These are phyloP conservation scores for Trichoderma arundinaceum DNA, from an alignment of 2,329 filamentous ascomycete genomes.

Conservation along the genomic window DNA sequence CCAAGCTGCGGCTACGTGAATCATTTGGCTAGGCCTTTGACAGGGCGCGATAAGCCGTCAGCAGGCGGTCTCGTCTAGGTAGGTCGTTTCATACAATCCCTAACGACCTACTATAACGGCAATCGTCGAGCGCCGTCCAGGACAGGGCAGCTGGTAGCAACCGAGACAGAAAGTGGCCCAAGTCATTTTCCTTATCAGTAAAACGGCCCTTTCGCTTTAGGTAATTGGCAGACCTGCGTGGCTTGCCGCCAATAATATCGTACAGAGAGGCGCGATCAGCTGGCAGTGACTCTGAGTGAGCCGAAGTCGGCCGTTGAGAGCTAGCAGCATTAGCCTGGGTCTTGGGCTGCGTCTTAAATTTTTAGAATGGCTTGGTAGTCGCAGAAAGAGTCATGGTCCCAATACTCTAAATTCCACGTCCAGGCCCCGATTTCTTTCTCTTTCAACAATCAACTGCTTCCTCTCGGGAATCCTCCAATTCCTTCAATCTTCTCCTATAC, in stretches of 20 bases:
- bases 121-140: background rate
- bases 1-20: background rate
- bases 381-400: constrained; percentile 33
- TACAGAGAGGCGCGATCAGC: background rate
- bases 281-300: constrained; percentile 28
- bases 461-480: constrained; percentile 2
- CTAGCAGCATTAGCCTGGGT: constrained; percentile 3
- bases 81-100: constrained; percentile 1
- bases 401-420: constrained; percentile 17
- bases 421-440: constrained; percentile 6
- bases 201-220: constrained; percentile 17
- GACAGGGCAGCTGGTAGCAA: background rate
- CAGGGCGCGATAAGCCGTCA: constrained; percentile 21
- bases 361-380: background rate
- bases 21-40: background rate
- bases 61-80: constrained; percentile 18
- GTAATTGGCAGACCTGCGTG: constrained; percentile 13
- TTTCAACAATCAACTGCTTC: background rate
- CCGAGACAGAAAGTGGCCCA: background rate
- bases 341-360: constrained; percentile 15
- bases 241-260: constrained; percentile 30
- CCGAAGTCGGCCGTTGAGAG: constrained; percentile 36
- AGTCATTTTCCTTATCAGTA: constrained; percentile 24
- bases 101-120: constrained; percentile 5
- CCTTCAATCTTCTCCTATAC: constrained; percentile 9